Evolutionary conservation across 129 eudicot species (phyloP), one percentile per base, ranked within the genome.

Genomic region (Flaveria trinervia): DNA sequence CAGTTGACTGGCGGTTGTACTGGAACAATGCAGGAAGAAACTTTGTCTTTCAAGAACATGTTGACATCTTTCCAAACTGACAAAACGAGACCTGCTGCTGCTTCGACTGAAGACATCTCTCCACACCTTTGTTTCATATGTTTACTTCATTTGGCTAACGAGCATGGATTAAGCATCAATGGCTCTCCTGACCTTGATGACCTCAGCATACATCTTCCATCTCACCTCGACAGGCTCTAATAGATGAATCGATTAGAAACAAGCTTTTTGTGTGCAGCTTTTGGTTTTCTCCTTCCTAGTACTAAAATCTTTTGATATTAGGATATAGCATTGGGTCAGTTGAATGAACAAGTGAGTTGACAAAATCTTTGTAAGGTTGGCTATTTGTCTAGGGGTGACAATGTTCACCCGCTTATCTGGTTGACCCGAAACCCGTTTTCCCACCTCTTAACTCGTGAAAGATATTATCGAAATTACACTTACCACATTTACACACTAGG

Each of bases 111-210:
- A n/a, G 90, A 85, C 46, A 88, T 91, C 79, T 86, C 94, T 15
- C 85, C 91, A 4, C 96, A 90, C 75, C 83, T 90, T 68, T 90
- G 89, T 77, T 90, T 90, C 77, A 88, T 90, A 68, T 91, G 94
- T 77, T 17, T 91, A 61, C 49, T 91, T 68, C 97, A 91, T 82
- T 77, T 88, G 62, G 97, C 97, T 4, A 91, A 91, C 16, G 97
- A 91, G 77, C 93, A 88, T 11, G 94, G 92, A 17, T 70, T 91
- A 81, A 67, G 66, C 60, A 88, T 91, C 39, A 68, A 78, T 25
- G 93, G 94, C 52, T 73, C 76, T 71, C 71, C 85, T 17, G 57
- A 51, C 76, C 52, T 86, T 86, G 92, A 88, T 75, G 97, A 91
- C 72, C 81, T 91, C 23, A 88, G 67, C 30, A 83, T 91, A 61